Evolutionary conservation across 495 filamentous ascomycete species (phyloP), one percentile per base, ranked within the genome.

Genomic region (Sordaria brevicollis): DNA sequence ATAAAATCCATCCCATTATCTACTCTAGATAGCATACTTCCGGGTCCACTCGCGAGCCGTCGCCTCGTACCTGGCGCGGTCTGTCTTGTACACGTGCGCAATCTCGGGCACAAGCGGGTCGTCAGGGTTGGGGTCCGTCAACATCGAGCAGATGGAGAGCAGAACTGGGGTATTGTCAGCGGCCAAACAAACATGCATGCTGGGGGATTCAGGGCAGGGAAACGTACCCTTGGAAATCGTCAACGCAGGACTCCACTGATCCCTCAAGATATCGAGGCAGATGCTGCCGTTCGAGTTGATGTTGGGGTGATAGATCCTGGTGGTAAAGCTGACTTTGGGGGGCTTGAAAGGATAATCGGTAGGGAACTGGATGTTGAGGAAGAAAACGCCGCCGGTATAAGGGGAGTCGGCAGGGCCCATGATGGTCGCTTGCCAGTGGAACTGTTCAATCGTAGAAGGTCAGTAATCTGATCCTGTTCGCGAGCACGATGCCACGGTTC

Each of bases 271-370:
- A 78, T 99, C 95, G 76, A 99, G 84, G 82, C 95, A 99, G 83
- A 99, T 99, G 81, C 93, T 97, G 79, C 95, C 95, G 80, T 99
- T 99, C 73, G 93, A 96, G 87, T 99, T 99, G 93, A 99, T 99
- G 84, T 99, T 99, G 77, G 95, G 95, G 86, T 99, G 95, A 80
- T 99, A 98, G 86, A 99, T 98, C 76, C 95, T 90, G 67, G 95
- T 99, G 71, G 92, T 97, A 88, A 99, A 99, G 90, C 97, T 97
- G 83, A 99, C 95, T 88, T 99, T 99, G 68, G 95, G 95, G 43
- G 95, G 96, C 89, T 99, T 99, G 89, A 99, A 99, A 5, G 95
- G 95, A 83, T 99, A 99, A 86, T 99, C 95, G 85, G 95, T 99
- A 72, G 95, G 95, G 88, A 99, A 99, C 84, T 97, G 92, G 77